Percentiles rank a stretch among this genome's conserved stretches.
phyloP scores from a whole-genome alignment of 805 yeast genomes.

The Cyberlindnera bimundalis region DNA sequence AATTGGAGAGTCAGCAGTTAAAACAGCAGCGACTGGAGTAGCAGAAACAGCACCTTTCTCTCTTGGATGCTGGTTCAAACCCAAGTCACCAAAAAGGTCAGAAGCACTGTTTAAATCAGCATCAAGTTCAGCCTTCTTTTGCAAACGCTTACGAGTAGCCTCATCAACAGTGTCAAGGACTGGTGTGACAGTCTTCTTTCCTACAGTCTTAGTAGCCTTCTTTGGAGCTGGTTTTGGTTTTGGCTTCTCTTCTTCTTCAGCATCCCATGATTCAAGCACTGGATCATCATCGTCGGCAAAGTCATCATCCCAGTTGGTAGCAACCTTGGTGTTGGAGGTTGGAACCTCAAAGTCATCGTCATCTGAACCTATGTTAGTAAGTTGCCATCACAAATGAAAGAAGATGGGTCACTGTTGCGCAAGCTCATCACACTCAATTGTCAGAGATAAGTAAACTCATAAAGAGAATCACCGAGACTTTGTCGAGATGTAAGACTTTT shows the following conservation, averaged over 20 bases:
- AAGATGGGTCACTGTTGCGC: too few relatives aligned
- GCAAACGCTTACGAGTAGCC: conserved; percentile 66
- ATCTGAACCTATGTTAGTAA: conserved; percentile 49
- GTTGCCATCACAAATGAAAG: too few relatives aligned
- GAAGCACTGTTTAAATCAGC: conserved; percentile 93
- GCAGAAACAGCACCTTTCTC: conserved; percentile 35
- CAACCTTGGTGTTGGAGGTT: conserved; percentile 46
- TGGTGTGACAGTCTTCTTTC: conserved; percentile 17
- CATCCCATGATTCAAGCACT: conserved; percentile 88
- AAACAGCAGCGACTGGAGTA: conserved; percentile 21
- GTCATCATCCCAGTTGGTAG: conserved; percentile 81
- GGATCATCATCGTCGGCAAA: conserved; percentile 67
- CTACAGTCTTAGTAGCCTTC: conserved; percentile 22
- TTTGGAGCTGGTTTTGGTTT: conserved; percentile 31
- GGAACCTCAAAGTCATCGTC: conserved; percentile 88
- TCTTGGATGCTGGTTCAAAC: conserved; percentile 48
- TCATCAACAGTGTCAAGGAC: conserved; percentile 60
- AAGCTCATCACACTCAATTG: too few relatives aligned
- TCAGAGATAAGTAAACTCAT: not conserved
- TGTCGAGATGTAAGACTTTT: too few relatives aligned
- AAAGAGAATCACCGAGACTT: too few relatives aligned
- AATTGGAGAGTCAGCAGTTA: conserved; percentile 62
- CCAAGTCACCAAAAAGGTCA: conserved; percentile 76
- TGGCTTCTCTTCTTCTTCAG: conserved; percentile 59
- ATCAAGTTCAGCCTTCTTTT: conserved; percentile 75